phyloP scores from a whole-genome alignment of 805 yeast species.

The Jamesozyma rosinii region DNA sequence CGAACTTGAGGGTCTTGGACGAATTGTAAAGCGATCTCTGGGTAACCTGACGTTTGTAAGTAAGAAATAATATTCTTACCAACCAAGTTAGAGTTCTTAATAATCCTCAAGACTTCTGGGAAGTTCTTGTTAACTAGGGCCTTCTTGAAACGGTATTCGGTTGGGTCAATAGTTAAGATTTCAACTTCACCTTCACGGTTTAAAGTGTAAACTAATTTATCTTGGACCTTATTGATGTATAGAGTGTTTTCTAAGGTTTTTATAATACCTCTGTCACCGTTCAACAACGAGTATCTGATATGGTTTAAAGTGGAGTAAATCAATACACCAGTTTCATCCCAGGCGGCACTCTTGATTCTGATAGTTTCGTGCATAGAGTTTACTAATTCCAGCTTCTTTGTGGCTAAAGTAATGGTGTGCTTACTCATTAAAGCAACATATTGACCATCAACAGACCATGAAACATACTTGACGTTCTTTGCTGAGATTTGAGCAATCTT shows the following conservation, averaged over 20 bases:
- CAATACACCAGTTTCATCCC: conserved; percentile 91
- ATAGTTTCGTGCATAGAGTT: conserved; percentile 92
- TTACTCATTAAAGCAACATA: conserved; percentile 81
- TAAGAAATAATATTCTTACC: conserved; percentile 96
- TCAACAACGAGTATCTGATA: conserved; percentile 82
- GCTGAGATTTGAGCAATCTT: conserved; percentile 59
- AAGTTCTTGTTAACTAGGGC: conserved; percentile 86
- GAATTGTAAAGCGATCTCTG: conserved; percentile 94
- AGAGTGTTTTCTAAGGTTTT: conserved; percentile 84
- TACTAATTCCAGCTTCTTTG: conserved; percentile 63
- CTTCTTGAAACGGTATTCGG: conserved; percentile 92
- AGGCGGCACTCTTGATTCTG: conserved; percentile 90
- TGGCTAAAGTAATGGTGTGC: conserved; percentile 85
- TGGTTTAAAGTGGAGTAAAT: conserved; percentile 92
- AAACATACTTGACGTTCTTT: conserved; percentile 74
- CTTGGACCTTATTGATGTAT: conserved; percentile 66
- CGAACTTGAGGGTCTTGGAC: conserved; percentile 94
- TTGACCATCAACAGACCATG: conserved; percentile 84
- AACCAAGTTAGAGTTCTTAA: conserved; percentile 79
- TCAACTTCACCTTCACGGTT: conserved; percentile 81
- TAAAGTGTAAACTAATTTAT: conserved; percentile 67
- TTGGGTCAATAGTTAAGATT: conserved; percentile 75
- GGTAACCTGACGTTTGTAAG: conserved; percentile 88
- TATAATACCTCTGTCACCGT: conserved; percentile 92
- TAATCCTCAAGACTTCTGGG: conserved; percentile 82